phyloP scores from a whole-genome alignment of 192 early-diverging fungal genomes.

The Backusella luteola region DNA sequence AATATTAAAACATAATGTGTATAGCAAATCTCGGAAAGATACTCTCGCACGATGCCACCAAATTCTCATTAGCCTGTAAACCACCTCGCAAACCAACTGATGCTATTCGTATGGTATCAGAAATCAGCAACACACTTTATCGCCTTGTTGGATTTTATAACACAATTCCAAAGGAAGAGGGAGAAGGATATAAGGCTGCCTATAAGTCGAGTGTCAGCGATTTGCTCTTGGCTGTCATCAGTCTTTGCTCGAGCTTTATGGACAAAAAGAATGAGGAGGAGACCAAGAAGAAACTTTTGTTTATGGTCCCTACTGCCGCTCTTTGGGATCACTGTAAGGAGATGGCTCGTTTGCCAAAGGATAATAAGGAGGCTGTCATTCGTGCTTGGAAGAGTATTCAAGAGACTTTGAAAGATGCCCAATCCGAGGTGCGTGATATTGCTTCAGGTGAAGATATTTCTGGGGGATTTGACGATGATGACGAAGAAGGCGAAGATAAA shows the following conservation, averaged over 20 bases:
- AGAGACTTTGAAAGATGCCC: constrained; percentile 25
- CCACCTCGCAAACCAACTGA: constrained; percentile 30
- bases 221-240: constrained; percentile 11
- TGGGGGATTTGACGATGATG: constrained; percentile 15
- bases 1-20: neutral
- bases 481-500: constrained; percentile 21
- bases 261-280: constrained; percentile 8
- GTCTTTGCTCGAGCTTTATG: constrained; percentile 21
- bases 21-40: constrained; percentile 23
- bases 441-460: constrained; percentile 12
- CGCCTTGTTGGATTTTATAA: constrained; percentile 33
- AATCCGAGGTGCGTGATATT: constrained; percentile 25
- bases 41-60: constrained; percentile 33
- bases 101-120: constrained; percentile 19
- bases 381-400: constrained; percentile 10
- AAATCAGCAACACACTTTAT: constrained; percentile 23
- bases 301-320: constrained; percentile 30
- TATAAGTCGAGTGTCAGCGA: constrained; percentile 4
- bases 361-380: constrained; percentile 26
- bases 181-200: neutral
- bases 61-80: constrained; percentile 35
- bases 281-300: constrained; percentile 7
- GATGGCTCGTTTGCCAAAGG: neutral
- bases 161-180: constrained; percentile 12
- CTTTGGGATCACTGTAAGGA: constrained; percentile 29